A percentile compares a stretch with the other conserved stretches of the same genome.
These are phyloP conservation scores for Candida albicans DNA, from an alignment of 1,139 yeast genomes.

Conservation along the genomic window DNA sequence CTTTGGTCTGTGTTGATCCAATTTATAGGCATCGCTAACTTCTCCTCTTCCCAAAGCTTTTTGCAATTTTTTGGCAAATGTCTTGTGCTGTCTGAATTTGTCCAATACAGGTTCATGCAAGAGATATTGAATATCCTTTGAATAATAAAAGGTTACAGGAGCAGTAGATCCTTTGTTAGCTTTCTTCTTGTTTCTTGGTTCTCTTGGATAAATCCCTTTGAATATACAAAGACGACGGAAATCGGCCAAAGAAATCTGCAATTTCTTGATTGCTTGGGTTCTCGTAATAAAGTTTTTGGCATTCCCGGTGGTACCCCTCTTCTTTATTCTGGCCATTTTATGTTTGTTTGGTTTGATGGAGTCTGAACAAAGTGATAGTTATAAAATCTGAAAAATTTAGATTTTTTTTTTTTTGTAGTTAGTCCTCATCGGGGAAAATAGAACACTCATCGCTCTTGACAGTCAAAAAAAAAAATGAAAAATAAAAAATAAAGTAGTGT, in stretches of 20 bases:
- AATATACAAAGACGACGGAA: slow-evolving; percentile 96
- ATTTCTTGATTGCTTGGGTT: slow-evolving; percentile 89
- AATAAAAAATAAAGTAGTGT: neutral
- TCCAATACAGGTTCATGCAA: slow-evolving; percentile 92
- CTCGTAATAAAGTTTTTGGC: slow-evolving; percentile 92
- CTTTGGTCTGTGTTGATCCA: slow-evolving; percentile 74
- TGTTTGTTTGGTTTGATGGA: neutral
- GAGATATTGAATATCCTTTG: slow-evolving; percentile 91
- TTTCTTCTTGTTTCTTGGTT: slow-evolving; percentile 93
- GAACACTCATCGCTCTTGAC: neutral
- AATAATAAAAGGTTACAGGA: slow-evolving; percentile 90
- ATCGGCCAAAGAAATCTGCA: slow-evolving; percentile 95
- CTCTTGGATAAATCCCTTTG: slow-evolving; percentile 96
- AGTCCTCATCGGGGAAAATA: neutral
- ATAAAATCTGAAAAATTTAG: neutral
- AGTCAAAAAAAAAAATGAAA: neutral
- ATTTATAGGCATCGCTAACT: slow-evolving; percentile 79
- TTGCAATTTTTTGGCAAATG: slow-evolving; percentile 87
- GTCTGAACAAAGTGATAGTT: neutral
- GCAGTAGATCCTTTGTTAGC: slow-evolving; percentile 97
- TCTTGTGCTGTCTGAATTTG: slow-evolving; percentile 93
- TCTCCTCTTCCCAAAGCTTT: slow-evolving; percentile 93
- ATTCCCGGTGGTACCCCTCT: slow-evolving; percentile 84
- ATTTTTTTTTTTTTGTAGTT: neutral
- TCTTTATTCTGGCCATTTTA: slow-evolving; percentile 49